Evolutionary conservation across 805 yeast species (phyloP).

Genomic region (Cyberlindnera maclurae): DNA sequence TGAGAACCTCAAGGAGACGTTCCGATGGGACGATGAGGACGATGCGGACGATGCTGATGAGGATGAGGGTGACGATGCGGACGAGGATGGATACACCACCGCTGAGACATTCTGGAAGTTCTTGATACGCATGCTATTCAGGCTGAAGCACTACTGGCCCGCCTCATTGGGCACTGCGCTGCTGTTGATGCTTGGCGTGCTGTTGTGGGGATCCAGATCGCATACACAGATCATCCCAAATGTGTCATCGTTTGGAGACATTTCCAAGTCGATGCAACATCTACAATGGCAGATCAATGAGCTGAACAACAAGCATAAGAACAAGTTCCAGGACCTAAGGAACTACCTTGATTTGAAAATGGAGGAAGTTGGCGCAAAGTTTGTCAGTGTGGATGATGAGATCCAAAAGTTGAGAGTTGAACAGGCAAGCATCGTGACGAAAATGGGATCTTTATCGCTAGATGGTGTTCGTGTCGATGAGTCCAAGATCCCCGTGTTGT

Average conservation of each 20-base stretch:
- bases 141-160: not conserved
- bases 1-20: slow-evolving; percentile 6
- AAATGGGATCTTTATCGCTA: slow-evolving; percentile 8
- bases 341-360: slow-evolving; percentile 16
- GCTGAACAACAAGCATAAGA: slow-evolving; percentile 14
- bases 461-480: slow-evolving; percentile 3
- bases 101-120: not conserved
- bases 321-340: slow-evolving; percentile 14
- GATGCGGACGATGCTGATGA: slow-evolving; percentile 3
- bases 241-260: slow-evolving; percentile 14
- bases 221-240: slow-evolving; percentile 9
- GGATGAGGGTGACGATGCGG: slow-evolving; percentile 3
- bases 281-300: slow-evolving; percentile 23
- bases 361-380: slow-evolving; percentile 10
- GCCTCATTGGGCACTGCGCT: not conserved
- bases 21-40: slow-evolving; percentile 1
- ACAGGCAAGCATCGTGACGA: slow-evolving; percentile 6
- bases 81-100: no score
- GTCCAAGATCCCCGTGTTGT: slow-evolving; percentile 14
- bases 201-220: not conserved
- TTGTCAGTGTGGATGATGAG: slow-evolving; percentile 8
- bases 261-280: slow-evolving; percentile 15
- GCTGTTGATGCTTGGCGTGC: not conserved
- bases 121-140: not conserved
- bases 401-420: slow-evolving; percentile 3